Conservation (phyloP, 768 basidiomycete genomes). For the Nidularia pulvinata region DNA sequence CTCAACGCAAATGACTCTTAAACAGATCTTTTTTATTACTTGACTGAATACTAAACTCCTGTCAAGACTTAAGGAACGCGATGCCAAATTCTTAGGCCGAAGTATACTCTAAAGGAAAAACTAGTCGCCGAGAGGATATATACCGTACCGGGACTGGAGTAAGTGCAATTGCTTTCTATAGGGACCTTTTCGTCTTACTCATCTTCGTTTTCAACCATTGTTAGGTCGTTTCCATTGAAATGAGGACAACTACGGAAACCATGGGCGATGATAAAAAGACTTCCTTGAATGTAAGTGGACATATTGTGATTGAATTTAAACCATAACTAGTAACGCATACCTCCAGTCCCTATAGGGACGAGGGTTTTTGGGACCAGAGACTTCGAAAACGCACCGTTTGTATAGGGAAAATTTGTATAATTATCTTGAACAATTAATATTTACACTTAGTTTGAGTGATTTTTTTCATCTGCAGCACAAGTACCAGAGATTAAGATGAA, state of each 20-base stretch:
- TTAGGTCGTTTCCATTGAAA: not conserved
- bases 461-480: too few relatives aligned
- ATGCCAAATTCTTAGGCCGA: not conserved
- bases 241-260: not conserved
- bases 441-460: too few relatives aligned
- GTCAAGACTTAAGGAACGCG: not conserved
- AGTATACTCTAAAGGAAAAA: not conserved
- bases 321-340: too few relatives aligned
- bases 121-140: not conserved
- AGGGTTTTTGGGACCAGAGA: too few relatives aligned
- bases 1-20: conserved; percentile 12
- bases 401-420: too few relatives aligned
- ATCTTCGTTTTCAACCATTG: not conserved
- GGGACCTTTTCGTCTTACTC: not conserved
- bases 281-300: not conserved
- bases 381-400: too few relatives aligned
- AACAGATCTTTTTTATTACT: not conserved
- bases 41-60: not conserved
- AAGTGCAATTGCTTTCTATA: not conserved
- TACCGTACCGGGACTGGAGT: not conserved
- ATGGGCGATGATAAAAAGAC: not conserved
- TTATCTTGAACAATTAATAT: too few relatives aligned
- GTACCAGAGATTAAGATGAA: too few relatives aligned
- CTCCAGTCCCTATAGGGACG: too few relatives aligned
- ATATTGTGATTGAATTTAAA: too few relatives aligned